Conservation (phyloP, 2,329 filamentous ascomycete genomes). For the Beauveria caledonica region DNA sequence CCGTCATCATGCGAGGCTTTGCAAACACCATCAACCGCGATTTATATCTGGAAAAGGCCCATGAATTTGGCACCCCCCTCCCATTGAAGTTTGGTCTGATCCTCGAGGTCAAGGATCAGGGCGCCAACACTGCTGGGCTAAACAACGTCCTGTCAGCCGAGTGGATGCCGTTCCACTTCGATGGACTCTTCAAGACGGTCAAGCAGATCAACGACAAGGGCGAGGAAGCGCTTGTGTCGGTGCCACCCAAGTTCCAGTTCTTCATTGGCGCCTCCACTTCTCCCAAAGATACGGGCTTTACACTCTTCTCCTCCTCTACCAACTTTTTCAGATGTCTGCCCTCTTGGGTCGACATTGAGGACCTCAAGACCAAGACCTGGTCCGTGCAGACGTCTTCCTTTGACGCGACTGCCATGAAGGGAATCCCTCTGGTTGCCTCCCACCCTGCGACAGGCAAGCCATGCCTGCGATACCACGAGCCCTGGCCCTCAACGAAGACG, state of each 20-base stretch:
- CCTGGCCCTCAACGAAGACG: slow-evolving; percentile 44
- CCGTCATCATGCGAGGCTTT: slow-evolving; percentile 45
- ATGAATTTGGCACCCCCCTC: slow-evolving; percentile 37
- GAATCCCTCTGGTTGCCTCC: slow-evolving; percentile 34
- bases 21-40: slow-evolving; percentile 35
- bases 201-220: slow-evolving; percentile 31
- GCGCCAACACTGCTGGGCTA: slow-evolving; percentile 31
- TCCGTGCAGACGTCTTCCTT: slow-evolving; percentile 41
- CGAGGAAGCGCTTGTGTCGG: slow-evolving; percentile 31
- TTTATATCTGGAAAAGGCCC: slow-evolving; percentile 35
- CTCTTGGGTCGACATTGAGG: slow-evolving; percentile 25
- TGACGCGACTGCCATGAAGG: slow-evolving; percentile 31
- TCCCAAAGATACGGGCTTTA: slow-evolving; percentile 43
- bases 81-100: slow-evolving; percentile 47
- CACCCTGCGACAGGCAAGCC: slow-evolving; percentile 38
- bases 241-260: slow-evolving; percentile 42
- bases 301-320: slow-evolving; percentile 44
- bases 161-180: slow-evolving; percentile 50
- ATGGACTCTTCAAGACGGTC: slow-evolving; percentile 47
- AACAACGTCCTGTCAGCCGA: slow-evolving; percentile 47
- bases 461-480: slow-evolving; percentile 47
- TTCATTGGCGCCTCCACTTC: slow-evolving; percentile 40
- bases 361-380: slow-evolving; percentile 37
- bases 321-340: slow-evolving; percentile 41
- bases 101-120: slow-evolving; percentile 42